Percentiles rank a stretch among this genome's conserved stretches.
phyloP scores from a whole-genome alignment of 75 land plant species.

The Picea sitchensis region DNA sequence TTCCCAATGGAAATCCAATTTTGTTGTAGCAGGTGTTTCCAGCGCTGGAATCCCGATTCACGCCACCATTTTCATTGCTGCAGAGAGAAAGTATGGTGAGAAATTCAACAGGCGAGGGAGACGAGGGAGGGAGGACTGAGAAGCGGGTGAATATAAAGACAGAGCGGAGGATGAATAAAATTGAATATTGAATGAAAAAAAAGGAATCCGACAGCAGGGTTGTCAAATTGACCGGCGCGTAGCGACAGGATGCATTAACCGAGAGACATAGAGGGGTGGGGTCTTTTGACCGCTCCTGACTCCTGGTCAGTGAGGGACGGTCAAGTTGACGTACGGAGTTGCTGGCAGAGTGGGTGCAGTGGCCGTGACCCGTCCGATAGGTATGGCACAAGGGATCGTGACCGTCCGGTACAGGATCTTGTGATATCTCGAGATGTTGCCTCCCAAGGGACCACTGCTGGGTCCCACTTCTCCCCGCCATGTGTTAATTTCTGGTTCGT shows the following conservation, averaged over 20 bases:
- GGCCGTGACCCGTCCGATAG: neutral
- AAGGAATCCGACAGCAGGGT: neutral
- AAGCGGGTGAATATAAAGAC: neutral
- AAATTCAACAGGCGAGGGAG: neutral
- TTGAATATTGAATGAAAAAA: no score
- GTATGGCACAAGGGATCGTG: neutral
- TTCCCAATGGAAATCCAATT: no score
- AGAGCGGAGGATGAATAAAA: no score
- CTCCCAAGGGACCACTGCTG: neutral
- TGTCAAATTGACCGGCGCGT: neutral
- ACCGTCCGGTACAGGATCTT: neutral
- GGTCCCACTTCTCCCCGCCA: neutral
- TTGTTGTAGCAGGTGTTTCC: no score
- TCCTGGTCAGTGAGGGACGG: no score
- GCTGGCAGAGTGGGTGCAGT: neutral
- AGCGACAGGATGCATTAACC: neutral
- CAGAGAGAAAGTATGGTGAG: neutral
- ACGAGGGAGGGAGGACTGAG: neutral
- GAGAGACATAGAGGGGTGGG: neutral
- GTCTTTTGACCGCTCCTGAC: neutral
- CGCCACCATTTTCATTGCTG: neutral
- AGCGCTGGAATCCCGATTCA: neutral
- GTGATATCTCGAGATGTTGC: neutral
- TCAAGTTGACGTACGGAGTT: neutral
- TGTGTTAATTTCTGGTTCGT: neutral